These are phyloP conservation scores for Desmodesmus armatus DNA, from an alignment of 139 green algal species.

Conservation along the genomic window DNA sequence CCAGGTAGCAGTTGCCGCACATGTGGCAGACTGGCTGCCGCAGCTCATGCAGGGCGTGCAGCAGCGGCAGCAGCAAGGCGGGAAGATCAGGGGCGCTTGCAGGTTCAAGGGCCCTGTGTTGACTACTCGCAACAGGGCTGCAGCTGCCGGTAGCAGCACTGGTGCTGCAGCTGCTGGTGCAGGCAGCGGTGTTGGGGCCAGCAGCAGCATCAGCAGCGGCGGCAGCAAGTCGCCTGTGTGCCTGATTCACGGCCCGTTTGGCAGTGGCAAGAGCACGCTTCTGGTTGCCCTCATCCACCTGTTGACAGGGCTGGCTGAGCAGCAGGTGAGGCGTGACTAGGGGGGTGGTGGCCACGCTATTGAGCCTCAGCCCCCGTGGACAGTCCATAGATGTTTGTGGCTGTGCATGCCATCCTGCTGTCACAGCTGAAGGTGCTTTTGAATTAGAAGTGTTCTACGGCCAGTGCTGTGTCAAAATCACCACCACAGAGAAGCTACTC, in stretches of 20 bases:
- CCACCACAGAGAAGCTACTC: too few relatives aligned
- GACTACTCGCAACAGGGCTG: not conserved
- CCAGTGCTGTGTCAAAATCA: not conserved
- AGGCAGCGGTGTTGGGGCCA: not conserved
- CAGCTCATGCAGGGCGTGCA: not conserved
- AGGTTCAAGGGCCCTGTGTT: not conserved
- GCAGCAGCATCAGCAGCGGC: constrained; percentile 17
- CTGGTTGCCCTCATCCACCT: constrained; percentile 81
- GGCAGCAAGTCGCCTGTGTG: constrained; percentile 65
- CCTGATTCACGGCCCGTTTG: constrained; percentile 79
- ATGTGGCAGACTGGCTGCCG: constrained; percentile 30
- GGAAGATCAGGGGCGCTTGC: not conserved
- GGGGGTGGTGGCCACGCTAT: too few relatives aligned
- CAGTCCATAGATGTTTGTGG: too few relatives aligned
- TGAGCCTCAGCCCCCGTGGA: too few relatives aligned
- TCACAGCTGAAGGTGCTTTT: too few relatives aligned
- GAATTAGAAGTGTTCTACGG: too few relatives aligned
- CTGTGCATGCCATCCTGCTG: not conserved
- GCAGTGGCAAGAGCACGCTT: constrained; percentile 81
- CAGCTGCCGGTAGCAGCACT: not conserved
- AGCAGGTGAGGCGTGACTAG: too few relatives aligned
- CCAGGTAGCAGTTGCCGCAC: constrained; percentile 10
- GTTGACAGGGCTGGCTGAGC: constrained; percentile 48
- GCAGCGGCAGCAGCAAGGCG: constrained; percentile 2
- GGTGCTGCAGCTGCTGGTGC: not conserved